Conservation (phyloP, 805 yeast genomes). For the Teunomyces gatunensis region DNA sequence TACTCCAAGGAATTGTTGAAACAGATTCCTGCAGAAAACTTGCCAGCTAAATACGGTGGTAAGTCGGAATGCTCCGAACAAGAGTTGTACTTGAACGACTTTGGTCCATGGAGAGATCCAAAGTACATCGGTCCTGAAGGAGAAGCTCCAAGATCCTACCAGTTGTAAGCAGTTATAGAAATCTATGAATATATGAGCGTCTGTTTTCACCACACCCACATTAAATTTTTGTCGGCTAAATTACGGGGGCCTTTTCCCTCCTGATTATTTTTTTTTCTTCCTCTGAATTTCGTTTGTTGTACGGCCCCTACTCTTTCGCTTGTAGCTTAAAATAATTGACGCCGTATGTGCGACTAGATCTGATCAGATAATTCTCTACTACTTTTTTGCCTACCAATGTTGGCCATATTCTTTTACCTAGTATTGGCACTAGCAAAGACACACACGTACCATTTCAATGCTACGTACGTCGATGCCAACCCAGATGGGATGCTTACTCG, state of each 20-base stretch:
- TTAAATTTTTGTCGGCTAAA: neutral
- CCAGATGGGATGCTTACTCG: constrained; percentile 58
- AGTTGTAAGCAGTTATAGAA: constrained; percentile 1
- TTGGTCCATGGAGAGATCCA: constrained; percentile 97
- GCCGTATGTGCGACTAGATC: neutral
- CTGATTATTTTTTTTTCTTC: neutral
- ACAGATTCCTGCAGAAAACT: constrained; percentile 90
- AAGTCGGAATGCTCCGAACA: constrained; percentile 64
- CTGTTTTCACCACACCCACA: neutral
- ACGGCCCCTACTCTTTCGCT: no score
- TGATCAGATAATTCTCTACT: neutral
- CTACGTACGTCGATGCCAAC: constrained; percentile 41
- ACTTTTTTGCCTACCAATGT: neutral
- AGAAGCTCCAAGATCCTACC: constrained; percentile 64
- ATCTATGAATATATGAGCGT: constrained; percentile 4
- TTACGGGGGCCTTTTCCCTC: neutral
- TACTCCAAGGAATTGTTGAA: constrained; percentile 81
- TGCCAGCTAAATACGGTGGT: constrained; percentile 93
- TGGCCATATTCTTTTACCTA: neutral
- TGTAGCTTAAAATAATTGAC: no score
- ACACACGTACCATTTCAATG: constrained; percentile 36
- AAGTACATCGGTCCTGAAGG: constrained; percentile 93
- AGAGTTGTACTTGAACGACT: constrained; percentile 82
- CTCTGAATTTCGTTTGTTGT: neutral
- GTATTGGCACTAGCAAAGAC: constrained; percentile 13